Evolutionary conservation across 139 green algal species (phyloP), one percentile per base, ranked within the genome.

Genomic region (Axilococcus clingmanii): DNA sequence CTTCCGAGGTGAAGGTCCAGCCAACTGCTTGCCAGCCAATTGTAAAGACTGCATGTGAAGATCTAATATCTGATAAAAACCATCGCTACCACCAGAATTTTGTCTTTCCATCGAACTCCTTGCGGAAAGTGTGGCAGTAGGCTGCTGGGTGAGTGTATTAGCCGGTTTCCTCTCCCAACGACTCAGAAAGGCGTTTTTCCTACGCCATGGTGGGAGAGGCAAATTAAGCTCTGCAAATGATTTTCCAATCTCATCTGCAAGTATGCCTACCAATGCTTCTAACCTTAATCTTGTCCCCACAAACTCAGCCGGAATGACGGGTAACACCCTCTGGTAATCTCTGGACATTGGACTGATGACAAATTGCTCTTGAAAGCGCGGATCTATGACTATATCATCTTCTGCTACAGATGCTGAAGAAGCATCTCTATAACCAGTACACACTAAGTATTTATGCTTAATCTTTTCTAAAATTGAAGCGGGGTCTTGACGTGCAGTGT

Each of bases 121-220:
- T n/a, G n/a, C n/a, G n/a, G n/a, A n/a, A n/a, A n/a, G n/a, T n/a
- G n/a, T n/a, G n/a, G n/a, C n/a, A n/a, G n/a, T n/a, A n/a, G n/a
- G n/a, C n/a, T n/a, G n/a, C n/a, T n/a, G n/a, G n/a, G n/a, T n/a
- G n/a, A n/a, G n/a, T n/a, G n/a, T n/a, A n/a, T n/a, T n/a, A n/a
- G n/a, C n/a, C n/a, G n/a, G n/a, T n/a, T n/a, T n/a, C n/a, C n/a
- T n/a, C n/a, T n/a, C n/a, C 76, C 76, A 84, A 44, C 78, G 80
- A 49, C 41, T 55, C n/a, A 83, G 67, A 62, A 84, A 61, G 22
- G 65, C 51, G 20, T 61, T 24, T 4, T 59, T 40, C 29, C 66
- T 60, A n/a, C 76, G 48, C 76, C 76, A 84, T 37, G 76, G 76
- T 9, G 76, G 76, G 42, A 84, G 60, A 30, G 64, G 49, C 5